A percentile compares a stretch with the other conserved stretches of the same genome.
Conservation (phyloP, 768 basidiomycete genomes). For the Chiua virens region DNA sequence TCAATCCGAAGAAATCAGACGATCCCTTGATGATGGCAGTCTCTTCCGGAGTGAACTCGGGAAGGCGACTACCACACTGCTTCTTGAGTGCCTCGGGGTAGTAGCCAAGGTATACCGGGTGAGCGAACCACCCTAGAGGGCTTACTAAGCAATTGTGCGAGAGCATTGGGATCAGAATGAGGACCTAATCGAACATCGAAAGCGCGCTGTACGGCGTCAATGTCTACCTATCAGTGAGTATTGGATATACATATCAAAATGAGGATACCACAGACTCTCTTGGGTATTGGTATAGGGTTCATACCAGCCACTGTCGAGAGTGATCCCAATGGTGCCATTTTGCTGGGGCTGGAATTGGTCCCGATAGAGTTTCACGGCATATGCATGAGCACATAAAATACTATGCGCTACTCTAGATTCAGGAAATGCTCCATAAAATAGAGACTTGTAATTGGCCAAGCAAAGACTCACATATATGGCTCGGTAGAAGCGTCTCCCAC, state of each 20-base stretch:
- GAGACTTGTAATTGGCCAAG: not conserved
- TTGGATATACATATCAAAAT: not conserved
- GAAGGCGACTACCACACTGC: slow-evolving; percentile 59
- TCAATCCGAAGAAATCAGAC: slow-evolving; percentile 76
- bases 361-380: slow-evolving; percentile 67
- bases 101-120: slow-evolving; percentile 72
- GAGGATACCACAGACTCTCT: slow-evolving; percentile 46
- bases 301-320: slow-evolving; percentile 75
- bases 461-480: slow-evolving; percentile 62
- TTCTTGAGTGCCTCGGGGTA: slow-evolving; percentile 64
- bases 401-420: slow-evolving; percentile 61
- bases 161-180: not conserved
- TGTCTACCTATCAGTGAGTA: slow-evolving; percentile 40
- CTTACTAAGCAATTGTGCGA: not conserved
- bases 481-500: slow-evolving; percentile 69
- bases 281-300: slow-evolving; percentile 70
- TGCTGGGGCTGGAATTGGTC: slow-evolving; percentile 64
- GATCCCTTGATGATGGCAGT: slow-evolving; percentile 59
- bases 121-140: slow-evolving; percentile 60
- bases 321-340: slow-evolving; percentile 73
- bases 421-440: not conserved
- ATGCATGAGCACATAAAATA: slow-evolving; percentile 69
- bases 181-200: slow-evolving; percentile 73
- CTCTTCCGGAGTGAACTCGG: slow-evolving; percentile 61
- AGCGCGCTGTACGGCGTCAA: slow-evolving; percentile 70